Evolutionary conservation across 225 moss, liverwort and hornwort species (phyloP), one percentile per base, ranked within the genome.

Genomic region (Marchantia polymorpha): DNA sequence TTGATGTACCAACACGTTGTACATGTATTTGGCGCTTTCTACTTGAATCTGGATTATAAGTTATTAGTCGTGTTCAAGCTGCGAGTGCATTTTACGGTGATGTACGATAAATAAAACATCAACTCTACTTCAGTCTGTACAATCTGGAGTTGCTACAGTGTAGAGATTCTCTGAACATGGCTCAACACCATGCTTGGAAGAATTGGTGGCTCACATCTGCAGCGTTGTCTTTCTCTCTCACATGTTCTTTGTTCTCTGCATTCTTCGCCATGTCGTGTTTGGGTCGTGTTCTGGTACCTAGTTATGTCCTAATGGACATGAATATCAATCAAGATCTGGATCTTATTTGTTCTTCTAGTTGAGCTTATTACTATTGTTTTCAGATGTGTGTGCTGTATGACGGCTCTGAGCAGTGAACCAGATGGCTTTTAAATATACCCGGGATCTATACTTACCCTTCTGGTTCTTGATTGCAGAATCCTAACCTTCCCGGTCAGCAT

Each of bases 401-500:
- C 39, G 26, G 65, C 10, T 27, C 65, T 65, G 65, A 27, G 26
- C 16, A 26, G 20, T 48, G 70, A 10, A 70, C 8, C 10, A 10
- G 6, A 31, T 71, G 71, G 11, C 23, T 11, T 3, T 50, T 10
- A 39, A 48, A 7, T 48, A 71, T n/a, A 15, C 12, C 71, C 23
- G 12, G 7, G 9, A 61, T 23, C 23, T 10, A 23, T 61, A 23
- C 23, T 22, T 2, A 61, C 49, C 12, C n/a, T 22, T n/a, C 17
- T n/a, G n/a, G 50, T n/a, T 50, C 9, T 51, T 22, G 71, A 23
- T 27, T 80, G 70, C 82, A 86, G 85, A 83, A 16, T 70, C 77
- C 69, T 23, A 72, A 78, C 66, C 83, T 87, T 63, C 59, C 58
- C n/a, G 80, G 78, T 66, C 83, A 87, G 67, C 87, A 84, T 64